phyloP scores from a whole-genome alignment of 83 land plant genomes.

The Diphasiastrum complanatum region DNA sequence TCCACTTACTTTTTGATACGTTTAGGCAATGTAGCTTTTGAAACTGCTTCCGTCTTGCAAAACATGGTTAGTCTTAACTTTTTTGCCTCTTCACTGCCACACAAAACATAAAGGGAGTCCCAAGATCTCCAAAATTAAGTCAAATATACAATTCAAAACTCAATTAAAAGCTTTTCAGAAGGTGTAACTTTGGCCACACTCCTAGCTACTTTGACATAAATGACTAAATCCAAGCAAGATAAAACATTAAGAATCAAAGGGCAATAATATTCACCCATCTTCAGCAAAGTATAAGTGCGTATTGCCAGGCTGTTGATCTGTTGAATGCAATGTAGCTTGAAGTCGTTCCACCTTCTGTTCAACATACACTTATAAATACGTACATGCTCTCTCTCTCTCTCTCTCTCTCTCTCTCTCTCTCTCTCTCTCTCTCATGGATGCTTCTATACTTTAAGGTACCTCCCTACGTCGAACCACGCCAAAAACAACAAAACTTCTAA shows the following conservation, averaged over 20 bases:
- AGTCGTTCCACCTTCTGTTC: constrained; percentile 30
- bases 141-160: too few relatives aligned
- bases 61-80: background rate
- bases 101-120: too few relatives aligned
- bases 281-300: constrained; percentile 26
- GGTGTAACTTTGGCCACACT: too few relatives aligned
- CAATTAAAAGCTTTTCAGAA: too few relatives aligned
- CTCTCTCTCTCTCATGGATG: too few relatives aligned
- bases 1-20: background rate
- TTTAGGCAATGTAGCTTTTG: background rate
- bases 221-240: background rate
- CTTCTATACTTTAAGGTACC: too few relatives aligned
- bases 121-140: too few relatives aligned
- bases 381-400: too few relatives aligned
- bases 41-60: background rate
- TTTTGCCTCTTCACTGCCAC: constrained; percentile 8
- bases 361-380: background rate
- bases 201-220: too few relatives aligned
- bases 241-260: background rate
- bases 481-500: too few relatives aligned
- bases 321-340: constrained; percentile 9
- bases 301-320: constrained; percentile 1
- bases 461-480: too few relatives aligned
- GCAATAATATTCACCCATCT: background rate
- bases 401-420: too few relatives aligned